Evolutionary conservation across 495 filamentous ascomycete genomes (phyloP).

Genomic region (Neurospora sp.): DNA sequence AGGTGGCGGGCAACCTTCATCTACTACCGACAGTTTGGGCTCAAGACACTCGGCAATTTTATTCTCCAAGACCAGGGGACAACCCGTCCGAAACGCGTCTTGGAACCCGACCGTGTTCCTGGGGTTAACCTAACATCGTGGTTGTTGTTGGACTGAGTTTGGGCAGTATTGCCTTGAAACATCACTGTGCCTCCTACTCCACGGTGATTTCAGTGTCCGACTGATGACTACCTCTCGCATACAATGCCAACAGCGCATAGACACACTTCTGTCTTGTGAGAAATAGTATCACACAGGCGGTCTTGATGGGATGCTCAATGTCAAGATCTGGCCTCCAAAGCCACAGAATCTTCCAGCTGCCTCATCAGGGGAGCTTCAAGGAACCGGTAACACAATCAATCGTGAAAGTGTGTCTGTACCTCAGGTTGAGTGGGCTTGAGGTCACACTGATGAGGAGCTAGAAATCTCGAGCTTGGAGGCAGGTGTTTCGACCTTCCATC

Average conservation of each 20-base stretch:
- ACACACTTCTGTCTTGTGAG: neutral
- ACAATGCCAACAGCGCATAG: neutral
- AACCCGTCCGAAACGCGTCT: neutral
- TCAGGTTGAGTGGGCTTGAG: neutral
- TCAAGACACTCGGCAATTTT: neutral
- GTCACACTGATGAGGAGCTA: neutral
- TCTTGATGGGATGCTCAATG: neutral
- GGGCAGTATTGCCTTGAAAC: neutral
- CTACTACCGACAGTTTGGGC: neutral
- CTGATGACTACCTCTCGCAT: neutral
- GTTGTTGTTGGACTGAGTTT: neutral
- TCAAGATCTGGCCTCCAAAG: neutral
- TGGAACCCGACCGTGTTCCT: neutral
- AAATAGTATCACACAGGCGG: neutral
- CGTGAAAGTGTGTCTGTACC: neutral
- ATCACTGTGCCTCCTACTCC: neutral
- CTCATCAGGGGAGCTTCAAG: neutral
- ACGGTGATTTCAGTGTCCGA: neutral
- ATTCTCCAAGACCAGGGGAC: neutral
- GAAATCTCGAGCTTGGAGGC: neutral
- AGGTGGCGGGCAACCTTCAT: neutral
- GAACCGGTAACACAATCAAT: neutral
- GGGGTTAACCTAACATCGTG: neutral
- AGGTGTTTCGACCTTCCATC: neutral
- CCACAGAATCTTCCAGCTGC: neutral